Evolutionary conservation across 1,139 yeast species (phyloP).

Genomic region (Entelexis sorbosivorans): DNA sequence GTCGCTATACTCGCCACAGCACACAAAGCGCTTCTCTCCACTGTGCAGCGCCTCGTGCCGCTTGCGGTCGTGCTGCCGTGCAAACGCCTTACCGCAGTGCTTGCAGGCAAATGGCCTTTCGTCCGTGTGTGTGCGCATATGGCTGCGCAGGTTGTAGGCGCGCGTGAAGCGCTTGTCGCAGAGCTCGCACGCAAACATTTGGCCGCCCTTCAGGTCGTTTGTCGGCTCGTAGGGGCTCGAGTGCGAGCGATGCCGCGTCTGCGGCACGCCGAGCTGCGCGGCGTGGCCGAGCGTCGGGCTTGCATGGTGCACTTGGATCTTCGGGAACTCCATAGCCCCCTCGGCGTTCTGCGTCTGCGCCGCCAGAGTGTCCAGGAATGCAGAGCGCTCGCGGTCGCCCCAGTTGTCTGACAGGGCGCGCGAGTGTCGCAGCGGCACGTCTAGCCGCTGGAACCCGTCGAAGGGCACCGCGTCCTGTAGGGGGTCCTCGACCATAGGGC

Average conservation of each 20-base stretch:
- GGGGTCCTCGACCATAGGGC: conserved; percentile 1
- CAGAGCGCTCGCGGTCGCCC: conserved; percentile 11
- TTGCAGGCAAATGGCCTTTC: conserved; percentile 83
- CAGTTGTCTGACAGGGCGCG: conserved; percentile 19
- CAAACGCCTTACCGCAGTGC: conserved; percentile 87
- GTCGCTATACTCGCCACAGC: conserved; percentile 59
- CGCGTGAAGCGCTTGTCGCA: conserved; percentile 84
- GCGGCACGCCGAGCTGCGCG: conserved; percentile 4
- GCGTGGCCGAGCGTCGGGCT: conserved; percentile 2
- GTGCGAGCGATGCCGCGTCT: conserved; percentile 13
- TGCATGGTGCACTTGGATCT: not conserved
- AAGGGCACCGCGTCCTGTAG: not conserved
- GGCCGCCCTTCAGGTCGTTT: conserved; percentile 17
- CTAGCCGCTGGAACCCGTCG: not conserved
- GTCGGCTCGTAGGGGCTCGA: conserved; percentile 19
- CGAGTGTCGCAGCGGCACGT: conserved; percentile 8
- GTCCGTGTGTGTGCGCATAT: conserved; percentile 84
- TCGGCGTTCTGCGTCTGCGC: conserved; percentile 8
- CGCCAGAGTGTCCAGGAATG: conserved; percentile 16
- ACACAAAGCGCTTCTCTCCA: conserved; percentile 80
- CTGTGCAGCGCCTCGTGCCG: conserved; percentile 88
- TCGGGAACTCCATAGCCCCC: not conserved
- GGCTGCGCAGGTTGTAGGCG: conserved; percentile 86
- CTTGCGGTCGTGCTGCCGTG: conserved; percentile 87
- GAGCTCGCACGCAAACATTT: conserved; percentile 67